Percentiles rank a stretch among this genome's conserved stretches.
These are phyloP conservation scores for Amphirosellinia nigrospora DNA, from an alignment of 495 filamentous ascomycete genomes.

Conservation along the genomic window DNA sequence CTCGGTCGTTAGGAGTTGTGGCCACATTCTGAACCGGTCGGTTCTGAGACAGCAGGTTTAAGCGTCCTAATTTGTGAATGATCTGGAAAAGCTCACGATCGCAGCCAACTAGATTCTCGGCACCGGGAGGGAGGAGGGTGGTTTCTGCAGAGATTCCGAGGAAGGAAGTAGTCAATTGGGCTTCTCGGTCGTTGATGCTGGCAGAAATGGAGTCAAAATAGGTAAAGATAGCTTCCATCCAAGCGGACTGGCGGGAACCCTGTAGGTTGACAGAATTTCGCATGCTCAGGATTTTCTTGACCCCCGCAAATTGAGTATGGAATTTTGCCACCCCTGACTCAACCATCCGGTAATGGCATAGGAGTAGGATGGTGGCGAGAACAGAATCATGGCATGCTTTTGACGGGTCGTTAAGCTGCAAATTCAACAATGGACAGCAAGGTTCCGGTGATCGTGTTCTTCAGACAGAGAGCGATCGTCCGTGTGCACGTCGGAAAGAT, in stretches of 20 bases:
- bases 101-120: conserved; percentile 86
- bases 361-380: conserved; percentile 82
- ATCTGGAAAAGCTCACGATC: conserved; percentile 81
- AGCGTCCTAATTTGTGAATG: conserved; percentile 76
- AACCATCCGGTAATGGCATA: conserved; percentile 92
- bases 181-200: conserved; percentile 88
- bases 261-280: conserved; percentile 68
- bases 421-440: conserved; percentile 83
- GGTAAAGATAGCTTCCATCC: conserved; percentile 96
- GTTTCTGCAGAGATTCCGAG: conserved; percentile 72
- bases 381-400: conserved; percentile 84
- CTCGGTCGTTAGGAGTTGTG: conserved; percentile 35
- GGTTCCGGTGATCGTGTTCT: conserved; percentile 79
- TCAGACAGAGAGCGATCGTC: conserved; percentile 65
- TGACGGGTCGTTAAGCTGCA: conserved; percentile 75
- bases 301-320: conserved; percentile 90
- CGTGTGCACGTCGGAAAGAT: conserved; percentile 42
- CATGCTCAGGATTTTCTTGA: conserved; percentile 88
- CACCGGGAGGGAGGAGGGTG: conserved; percentile 60
- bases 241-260: conserved; percentile 71
- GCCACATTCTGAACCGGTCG: conserved; percentile 55
- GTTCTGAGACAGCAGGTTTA: conserved; percentile 89
- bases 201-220: conserved; percentile 96
- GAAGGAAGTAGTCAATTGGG: conserved; percentile 74
- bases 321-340: conserved; percentile 92